These are phyloP conservation scores for Rhypophila decipiens DNA, from an alignment of 495 filamentous ascomycete species.

Conservation along the genomic window DNA sequence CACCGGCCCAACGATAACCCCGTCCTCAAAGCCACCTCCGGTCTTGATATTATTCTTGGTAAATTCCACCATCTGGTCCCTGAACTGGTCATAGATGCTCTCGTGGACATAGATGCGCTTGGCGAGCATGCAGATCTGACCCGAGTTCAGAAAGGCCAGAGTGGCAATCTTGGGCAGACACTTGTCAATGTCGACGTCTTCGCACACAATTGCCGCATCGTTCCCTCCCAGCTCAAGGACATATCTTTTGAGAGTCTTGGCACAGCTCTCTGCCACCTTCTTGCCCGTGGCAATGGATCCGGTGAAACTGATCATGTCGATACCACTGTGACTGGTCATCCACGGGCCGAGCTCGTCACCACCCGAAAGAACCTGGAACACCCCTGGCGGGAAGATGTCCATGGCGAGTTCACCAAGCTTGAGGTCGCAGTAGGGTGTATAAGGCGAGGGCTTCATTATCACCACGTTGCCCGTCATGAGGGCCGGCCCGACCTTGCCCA, in stretches of 20 bases:
- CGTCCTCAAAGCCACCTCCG: slow-evolving; percentile 21
- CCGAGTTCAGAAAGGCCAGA: slow-evolving; percentile 51
- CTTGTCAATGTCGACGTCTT: slow-evolving; percentile 57
- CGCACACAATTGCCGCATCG: slow-evolving; percentile 59
- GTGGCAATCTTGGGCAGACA: slow-evolving; percentile 45
- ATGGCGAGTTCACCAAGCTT: slow-evolving; percentile 59
- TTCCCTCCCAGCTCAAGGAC: slow-evolving; percentile 57
- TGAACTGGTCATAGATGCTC: slow-evolving; percentile 55
- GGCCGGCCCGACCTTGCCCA: slow-evolving; percentile 48
- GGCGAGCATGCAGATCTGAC: slow-evolving; percentile 43
- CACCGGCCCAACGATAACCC: slow-evolving; percentile 45
- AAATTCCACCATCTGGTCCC: slow-evolving; percentile 45
- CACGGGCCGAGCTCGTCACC: slow-evolving; percentile 55
- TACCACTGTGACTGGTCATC: slow-evolving; percentile 49
- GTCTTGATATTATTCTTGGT: slow-evolving; percentile 44
- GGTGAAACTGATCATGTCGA: slow-evolving; percentile 25
- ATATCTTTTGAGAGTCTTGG: slow-evolving; percentile 51
- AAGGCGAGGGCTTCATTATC: slow-evolving; percentile 56
- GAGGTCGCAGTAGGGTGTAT: slow-evolving; percentile 58
- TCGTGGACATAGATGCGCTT: slow-evolving; percentile 67
- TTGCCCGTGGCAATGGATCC: slow-evolving; percentile 49
- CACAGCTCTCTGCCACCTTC: slow-evolving; percentile 46
- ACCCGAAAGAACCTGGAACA: slow-evolving; percentile 59
- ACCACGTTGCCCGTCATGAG: slow-evolving; percentile 54
- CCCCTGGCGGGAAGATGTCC: slow-evolving; percentile 54